Conservation (phyloP, 495 filamentous ascomycete species). For the Penicillium cosmopolitanum region DNA sequence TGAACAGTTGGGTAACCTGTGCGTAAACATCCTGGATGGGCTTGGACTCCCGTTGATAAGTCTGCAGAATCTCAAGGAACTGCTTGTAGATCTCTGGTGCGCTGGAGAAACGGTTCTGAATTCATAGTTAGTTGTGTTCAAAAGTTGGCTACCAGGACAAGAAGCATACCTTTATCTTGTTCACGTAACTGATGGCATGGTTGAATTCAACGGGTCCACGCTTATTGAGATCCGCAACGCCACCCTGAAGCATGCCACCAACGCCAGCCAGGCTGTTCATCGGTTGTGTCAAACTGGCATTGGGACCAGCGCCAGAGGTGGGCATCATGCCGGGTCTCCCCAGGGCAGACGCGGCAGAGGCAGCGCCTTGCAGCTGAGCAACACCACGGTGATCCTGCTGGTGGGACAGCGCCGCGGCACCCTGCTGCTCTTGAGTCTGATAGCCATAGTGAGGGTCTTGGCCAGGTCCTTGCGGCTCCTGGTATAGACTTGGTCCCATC, state of each 20-base stretch:
- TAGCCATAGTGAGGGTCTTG: constrained; percentile 52
- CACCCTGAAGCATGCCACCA: constrained; percentile 51
- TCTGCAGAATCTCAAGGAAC: constrained; percentile 97
- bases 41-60: constrained; percentile 97
- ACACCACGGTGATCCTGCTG: constrained; percentile 83
- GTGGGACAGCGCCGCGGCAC: constrained; percentile 60
- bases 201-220: constrained; percentile 98
- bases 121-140: constrained; percentile 4
- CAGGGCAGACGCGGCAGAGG: constrained; percentile 60
- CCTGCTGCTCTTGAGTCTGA: constrained; percentile 51
- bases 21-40: constrained; percentile 98
- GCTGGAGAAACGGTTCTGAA: constrained; percentile 88
- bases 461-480: constrained; percentile 41
- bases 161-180: constrained; percentile 91
- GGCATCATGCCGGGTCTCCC: constrained; percentile 47
- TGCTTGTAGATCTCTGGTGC: constrained; percentile 99
- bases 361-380: constrained; percentile 77
- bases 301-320: constrained; percentile 49
- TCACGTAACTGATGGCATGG: constrained; percentile 99
- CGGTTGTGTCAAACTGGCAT: constrained; percentile 51
- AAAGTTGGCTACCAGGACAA: neutral
- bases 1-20: constrained; percentile 94
- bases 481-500: constrained; percentile 45
- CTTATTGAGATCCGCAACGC: constrained; percentile 73
- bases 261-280: constrained; percentile 51